Conservation (phyloP, 768 basidiomycete species). For the Dictyophora rubrovolvata region DNA sequence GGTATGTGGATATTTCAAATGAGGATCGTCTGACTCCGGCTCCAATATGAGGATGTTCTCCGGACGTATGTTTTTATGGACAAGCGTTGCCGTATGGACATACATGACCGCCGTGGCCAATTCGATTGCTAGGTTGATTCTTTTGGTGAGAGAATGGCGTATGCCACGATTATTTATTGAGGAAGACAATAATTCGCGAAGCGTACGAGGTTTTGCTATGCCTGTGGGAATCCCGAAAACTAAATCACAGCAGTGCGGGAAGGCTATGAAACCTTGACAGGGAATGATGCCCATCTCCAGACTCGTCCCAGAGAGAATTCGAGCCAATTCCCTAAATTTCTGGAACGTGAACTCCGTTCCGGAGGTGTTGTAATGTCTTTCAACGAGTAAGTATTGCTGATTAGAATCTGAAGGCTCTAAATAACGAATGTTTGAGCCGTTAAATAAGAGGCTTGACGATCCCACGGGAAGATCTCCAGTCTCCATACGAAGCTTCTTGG, state of each 20-base stretch:
- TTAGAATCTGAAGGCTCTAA: not conserved
- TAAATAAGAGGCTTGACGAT: not conserved
- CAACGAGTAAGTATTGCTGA: not conserved
- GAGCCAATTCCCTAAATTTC: not conserved
- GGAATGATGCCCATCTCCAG: not conserved
- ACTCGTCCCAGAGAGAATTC: not conserved
- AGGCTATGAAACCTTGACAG: not conserved
- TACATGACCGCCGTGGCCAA: not conserved
- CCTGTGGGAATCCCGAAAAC: not conserved
- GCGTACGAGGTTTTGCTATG: not conserved
- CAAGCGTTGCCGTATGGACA: not conserved
- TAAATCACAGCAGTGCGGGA: not conserved
- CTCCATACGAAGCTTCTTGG: not conserved
- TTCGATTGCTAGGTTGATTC: not conserved
- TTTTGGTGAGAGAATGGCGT: not conserved
- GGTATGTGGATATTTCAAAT: not conserved
- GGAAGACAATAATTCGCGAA: not conserved
- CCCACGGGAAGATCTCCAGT: not conserved
- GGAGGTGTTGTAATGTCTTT: not conserved
- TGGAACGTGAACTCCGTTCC: not conserved
- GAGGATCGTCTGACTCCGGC: not conserved
- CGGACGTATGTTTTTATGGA: conserved; percentile 1
- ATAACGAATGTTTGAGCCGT: not conserved
- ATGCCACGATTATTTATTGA: not conserved
- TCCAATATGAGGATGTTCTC: conserved; percentile 1